Evolutionary conservation across 129 eudicot genomes (phyloP).

Genomic region (Erigeron canadensis): DNA sequence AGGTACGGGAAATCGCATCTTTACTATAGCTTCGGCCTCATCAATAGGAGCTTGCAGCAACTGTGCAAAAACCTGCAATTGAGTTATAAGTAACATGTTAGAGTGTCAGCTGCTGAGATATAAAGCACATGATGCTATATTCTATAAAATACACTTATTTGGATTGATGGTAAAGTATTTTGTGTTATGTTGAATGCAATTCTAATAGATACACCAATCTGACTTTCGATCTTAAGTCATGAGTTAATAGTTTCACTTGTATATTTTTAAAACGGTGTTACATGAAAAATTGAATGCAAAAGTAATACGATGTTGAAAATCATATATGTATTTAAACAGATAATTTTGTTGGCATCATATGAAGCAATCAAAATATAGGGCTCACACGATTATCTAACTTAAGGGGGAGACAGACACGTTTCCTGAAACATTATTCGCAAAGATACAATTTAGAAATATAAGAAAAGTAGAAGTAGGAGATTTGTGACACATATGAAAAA

Average conservation of each 20-base stretch:
- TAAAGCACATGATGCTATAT: too few relatives aligned
- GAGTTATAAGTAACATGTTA: constrained; percentile 1
- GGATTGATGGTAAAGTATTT: not conserved
- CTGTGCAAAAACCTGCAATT: constrained; percentile 74
- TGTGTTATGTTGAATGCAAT: not conserved
- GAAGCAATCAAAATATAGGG: not conserved
- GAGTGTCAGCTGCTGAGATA: too few relatives aligned
- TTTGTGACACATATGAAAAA: not conserved
- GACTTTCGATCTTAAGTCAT: not conserved
- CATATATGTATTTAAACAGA: not conserved
- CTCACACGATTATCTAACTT: not conserved
- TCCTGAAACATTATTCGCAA: not conserved
- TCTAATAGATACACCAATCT: not conserved
- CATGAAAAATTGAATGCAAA: not conserved
- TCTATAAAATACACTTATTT: not conserved
- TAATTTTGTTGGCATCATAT: too few relatives aligned
- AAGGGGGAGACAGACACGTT: not conserved
- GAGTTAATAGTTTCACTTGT: not conserved
- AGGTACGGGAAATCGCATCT: constrained; percentile 92
- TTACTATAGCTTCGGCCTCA: constrained; percentile 78
- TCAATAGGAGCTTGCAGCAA: constrained; percentile 86
- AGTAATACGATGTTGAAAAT: not conserved
- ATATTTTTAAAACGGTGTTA: not conserved
- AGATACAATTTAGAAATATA: not conserved
- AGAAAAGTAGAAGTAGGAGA: too few relatives aligned